Base-by-base conservation (phyloP, 768 basidiomycete species). In the Phlebiopsis gigantea region DNA sequence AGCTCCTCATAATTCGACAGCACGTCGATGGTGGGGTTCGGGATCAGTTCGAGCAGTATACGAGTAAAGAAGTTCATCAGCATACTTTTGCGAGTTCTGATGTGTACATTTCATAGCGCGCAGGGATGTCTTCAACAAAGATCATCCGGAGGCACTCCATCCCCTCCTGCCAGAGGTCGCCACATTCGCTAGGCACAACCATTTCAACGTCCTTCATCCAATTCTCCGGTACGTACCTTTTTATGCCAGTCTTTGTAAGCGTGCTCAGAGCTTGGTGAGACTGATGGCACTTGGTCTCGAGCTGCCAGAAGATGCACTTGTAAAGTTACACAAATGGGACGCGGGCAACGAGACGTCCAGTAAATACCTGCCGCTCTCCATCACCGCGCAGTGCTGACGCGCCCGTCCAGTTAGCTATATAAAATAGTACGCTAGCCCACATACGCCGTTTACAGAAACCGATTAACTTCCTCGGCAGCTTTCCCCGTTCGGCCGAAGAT, bases 31-130 rank as follows among this genome's bases (percentile, higher is more conserved):
- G 75, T 10, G 85, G 85, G 2, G 79, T 87, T 24, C 75, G 68
- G 15, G 86, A 87, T 62, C 82, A 85, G 60, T 62, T 85, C n/a
- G 85, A 87, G 63, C 73, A 79, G 47, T 87, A 87, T 61, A 83
- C 80, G 58, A 73, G 85, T 86, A 56, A 56, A 77, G 19, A 17
- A 1, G 15, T 5, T 21, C n/a, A 3, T 10, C 9, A 39, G 12
- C 17, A 10, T 3, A 9, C 8, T 17, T 9, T 25, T 6, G 21
- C 19, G 3, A 7, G 39, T 30, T 5, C 31, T 26, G 17, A 46
- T 21, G 30, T 22, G 48, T 5, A 3, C 12, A 39, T 10, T 19
- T 34, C 8, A 0, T 44, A 84, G 83, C 83, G 53, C 76, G 82
- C 59, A 74, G 77, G 26, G 73, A 81, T 49, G 67, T 79, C 42